Evolutionary conservation across 1,139 yeast genomes (phyloP).

Genomic region (Pneumocystis sp.): DNA sequence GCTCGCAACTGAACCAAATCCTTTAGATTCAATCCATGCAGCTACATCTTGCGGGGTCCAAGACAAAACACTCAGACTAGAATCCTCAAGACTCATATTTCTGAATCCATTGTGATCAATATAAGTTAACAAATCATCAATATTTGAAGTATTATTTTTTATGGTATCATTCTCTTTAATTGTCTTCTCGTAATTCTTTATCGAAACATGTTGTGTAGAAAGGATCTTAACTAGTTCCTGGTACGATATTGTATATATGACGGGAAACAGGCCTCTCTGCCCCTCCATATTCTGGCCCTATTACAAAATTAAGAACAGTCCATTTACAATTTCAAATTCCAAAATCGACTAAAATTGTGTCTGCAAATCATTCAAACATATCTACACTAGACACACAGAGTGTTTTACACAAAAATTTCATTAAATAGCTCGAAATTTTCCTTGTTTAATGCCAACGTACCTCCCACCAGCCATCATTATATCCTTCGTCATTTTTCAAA

Average conservation of each 20-base stretch:
- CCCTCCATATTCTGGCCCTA: slow-evolving; percentile 34
- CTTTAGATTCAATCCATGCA: slow-evolving; percentile 54
- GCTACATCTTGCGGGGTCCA: slow-evolving; percentile 87
- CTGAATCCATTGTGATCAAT: neutral
- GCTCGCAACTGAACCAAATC: slow-evolving; percentile 61
- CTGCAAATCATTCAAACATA: too few relatives aligned
- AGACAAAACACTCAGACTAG: slow-evolving; percentile 19
- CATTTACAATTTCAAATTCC: slow-evolving; percentile 16
- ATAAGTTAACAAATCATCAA: slow-evolving; percentile 7
- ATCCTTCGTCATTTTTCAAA: slow-evolving; percentile 80
- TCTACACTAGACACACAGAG: neutral
- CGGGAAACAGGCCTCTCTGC: slow-evolving; percentile 78
- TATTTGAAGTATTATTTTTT: slow-evolving; percentile 43
- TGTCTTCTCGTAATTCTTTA: slow-evolving; percentile 37
- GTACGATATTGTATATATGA: slow-evolving; percentile 37
- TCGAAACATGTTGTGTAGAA: slow-evolving; percentile 23
- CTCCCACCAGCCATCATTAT: slow-evolving; percentile 93
- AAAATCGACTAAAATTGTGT: neutral
- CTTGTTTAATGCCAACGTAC: slow-evolving; percentile 17
- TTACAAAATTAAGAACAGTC: slow-evolving; percentile 45
- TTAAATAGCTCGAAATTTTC: neutral
- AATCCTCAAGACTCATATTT: slow-evolving; percentile 9
- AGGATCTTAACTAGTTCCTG: slow-evolving; percentile 5
- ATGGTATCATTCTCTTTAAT: slow-evolving; percentile 39
- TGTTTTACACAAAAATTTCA: neutral